Evolutionary conservation across 345 rosid genomes (phyloP).

Genomic region (Erucastrum elatum): DNA sequence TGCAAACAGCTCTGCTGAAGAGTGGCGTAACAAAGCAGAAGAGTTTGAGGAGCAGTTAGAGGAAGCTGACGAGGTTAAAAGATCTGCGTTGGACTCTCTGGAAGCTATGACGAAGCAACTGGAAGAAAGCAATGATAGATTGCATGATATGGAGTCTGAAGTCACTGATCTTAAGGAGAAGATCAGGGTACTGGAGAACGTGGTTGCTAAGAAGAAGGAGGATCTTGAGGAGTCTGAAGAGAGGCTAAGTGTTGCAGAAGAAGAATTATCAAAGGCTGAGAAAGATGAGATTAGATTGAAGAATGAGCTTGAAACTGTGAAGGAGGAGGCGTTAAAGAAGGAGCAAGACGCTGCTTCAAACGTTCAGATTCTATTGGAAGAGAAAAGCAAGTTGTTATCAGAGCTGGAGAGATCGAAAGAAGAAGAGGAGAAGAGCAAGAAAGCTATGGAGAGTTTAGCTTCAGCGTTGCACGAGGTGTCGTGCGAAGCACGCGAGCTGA

Average conservation of each 20-base stretch:
- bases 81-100: slow-evolving; percentile 77
- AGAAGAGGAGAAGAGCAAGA: slow-evolving; percentile 93
- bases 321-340: slow-evolving; percentile 70
- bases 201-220: slow-evolving; percentile 49
- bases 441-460: slow-evolving; percentile 93
- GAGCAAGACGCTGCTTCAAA: slow-evolving; percentile 78
- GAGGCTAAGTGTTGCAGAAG: slow-evolving; percentile 44
- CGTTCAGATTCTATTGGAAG: slow-evolving; percentile 64
- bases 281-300: slow-evolving; percentile 50
- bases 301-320: slow-evolving; percentile 57
- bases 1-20: slow-evolving; percentile 58
- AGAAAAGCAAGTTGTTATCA: slow-evolving; percentile 64
- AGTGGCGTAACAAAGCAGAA: slow-evolving; percentile 55
- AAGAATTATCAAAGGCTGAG: slow-evolving; percentile 49
- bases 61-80: slow-evolving; percentile 66
- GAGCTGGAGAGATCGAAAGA: slow-evolving; percentile 66
- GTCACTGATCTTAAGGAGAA: slow-evolving; percentile 29
- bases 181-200: slow-evolving; percentile 58
- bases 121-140: slow-evolving; percentile 59
- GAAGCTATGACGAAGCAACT: slow-evolving; percentile 71
- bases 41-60: slow-evolving; percentile 63
- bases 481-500: slow-evolving; percentile 79
- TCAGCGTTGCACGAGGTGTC: slow-evolving; percentile 90
- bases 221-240: slow-evolving; percentile 63
- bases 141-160: slow-evolving; percentile 70